phyloP scores from a whole-genome alignment of 139 green algal species.

The Zygnema circumcarinatum region DNA sequence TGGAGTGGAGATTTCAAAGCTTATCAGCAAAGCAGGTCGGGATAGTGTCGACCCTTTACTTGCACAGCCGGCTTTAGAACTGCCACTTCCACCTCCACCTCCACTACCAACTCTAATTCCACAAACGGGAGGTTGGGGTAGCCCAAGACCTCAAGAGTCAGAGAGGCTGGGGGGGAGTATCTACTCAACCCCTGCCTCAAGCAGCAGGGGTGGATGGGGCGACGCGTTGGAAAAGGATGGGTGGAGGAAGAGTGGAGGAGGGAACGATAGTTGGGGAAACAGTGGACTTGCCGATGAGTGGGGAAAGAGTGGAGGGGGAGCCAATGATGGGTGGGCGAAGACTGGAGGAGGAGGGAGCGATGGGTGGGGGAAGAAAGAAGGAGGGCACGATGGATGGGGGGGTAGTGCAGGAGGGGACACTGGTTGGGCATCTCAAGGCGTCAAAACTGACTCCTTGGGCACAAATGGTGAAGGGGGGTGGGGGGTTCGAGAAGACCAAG shows the following conservation, averaged over 20 bases:
- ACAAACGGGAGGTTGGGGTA: background rate
- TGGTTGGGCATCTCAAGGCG: background rate
- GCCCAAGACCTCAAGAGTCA: background rate
- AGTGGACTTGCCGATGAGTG: background rate
- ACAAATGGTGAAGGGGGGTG: background rate
- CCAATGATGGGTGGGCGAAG: background rate
- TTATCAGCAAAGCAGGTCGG: too few relatives aligned
- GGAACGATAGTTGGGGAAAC: background rate
- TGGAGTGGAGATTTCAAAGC: background rate
- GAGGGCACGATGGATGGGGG: background rate
- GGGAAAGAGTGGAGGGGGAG: background rate
- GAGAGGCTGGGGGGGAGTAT: background rate
- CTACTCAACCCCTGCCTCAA: background rate
- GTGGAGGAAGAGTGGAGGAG: background rate
- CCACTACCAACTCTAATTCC: background rate
- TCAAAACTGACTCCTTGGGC: too few relatives aligned
- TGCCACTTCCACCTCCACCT: background rate
- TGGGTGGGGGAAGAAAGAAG: background rate
- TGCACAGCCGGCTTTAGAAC: too few relatives aligned
- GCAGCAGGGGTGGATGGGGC: too few relatives aligned
- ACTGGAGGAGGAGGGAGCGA: background rate
- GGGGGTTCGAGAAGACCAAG: background rate
- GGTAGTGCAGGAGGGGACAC: background rate
- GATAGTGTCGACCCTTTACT: too few relatives aligned
- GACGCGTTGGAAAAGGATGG: too few relatives aligned